phyloP scores from a whole-genome alignment of 169 alveolate species.

The Babesia divergens region DNA sequence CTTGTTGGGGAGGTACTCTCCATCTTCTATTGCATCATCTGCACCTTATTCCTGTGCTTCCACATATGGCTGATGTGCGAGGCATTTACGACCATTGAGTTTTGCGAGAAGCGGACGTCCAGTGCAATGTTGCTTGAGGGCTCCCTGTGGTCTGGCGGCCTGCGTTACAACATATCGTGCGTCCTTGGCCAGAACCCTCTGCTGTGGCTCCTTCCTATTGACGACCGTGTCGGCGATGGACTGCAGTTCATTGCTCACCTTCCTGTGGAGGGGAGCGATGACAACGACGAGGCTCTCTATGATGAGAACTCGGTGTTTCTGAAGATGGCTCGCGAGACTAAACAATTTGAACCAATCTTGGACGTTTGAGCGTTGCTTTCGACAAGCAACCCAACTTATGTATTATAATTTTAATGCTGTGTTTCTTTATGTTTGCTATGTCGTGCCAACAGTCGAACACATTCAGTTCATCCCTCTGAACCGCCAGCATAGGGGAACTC shows the following conservation, averaged over 20 bases:
- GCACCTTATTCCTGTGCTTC: slow-evolving; percentile 74
- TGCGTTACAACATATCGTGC: slow-evolving; percentile 46
- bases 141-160: slow-evolving; percentile 66
- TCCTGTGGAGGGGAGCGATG: slow-evolving; percentile 10
- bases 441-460: background rate
- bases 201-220: slow-evolving; percentile 67
- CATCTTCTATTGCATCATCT: slow-evolving; percentile 65
- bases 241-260: slow-evolving; percentile 27
- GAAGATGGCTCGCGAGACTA: slow-evolving; percentile 54
- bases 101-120: slow-evolving; percentile 80
- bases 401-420: background rate
- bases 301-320: slow-evolving; percentile 48
- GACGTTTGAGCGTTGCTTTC: slow-evolving; percentile 25
- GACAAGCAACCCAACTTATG: too few species aligned
- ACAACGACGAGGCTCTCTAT: slow-evolving; percentile 11
- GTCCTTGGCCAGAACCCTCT: slow-evolving; percentile 69
- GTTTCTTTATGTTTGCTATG: background rate
- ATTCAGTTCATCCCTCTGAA: background rate
- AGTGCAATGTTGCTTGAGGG: slow-evolving; percentile 25
- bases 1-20: slow-evolving; percentile 80
- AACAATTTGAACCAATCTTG: slow-evolving; percentile 49
- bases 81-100: slow-evolving; percentile 84
- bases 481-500: too few species aligned
- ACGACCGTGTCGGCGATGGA: slow-evolving; percentile 68
- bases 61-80: slow-evolving; percentile 75